Evolutionary conservation across 305 asterid genomes (phyloP).

Genomic region (Rubia occidens): DNA sequence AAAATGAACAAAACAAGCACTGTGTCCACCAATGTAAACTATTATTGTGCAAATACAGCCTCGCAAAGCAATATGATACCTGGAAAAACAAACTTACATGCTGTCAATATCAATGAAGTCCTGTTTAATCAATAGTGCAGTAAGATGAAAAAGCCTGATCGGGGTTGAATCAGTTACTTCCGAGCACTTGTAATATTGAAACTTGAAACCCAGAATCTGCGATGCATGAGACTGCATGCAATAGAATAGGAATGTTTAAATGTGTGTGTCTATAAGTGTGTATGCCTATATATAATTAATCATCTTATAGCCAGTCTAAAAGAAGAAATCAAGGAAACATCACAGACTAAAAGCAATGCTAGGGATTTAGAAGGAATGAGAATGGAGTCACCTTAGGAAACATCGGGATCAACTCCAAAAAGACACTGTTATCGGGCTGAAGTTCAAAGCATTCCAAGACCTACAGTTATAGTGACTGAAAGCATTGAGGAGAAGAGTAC

Average conservation of each 20-base stretch:
- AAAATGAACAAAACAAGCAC: constrained; percentile 5
- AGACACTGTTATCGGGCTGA: constrained; percentile 70
- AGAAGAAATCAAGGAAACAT: background rate
- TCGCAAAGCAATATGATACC: background rate
- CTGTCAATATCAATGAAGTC: constrained; percentile 77
- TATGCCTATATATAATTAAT: background rate
- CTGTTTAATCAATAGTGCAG: constrained; percentile 83
- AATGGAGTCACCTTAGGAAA: constrained; percentile 72
- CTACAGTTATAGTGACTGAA: constrained; percentile 27
- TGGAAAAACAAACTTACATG: constrained; percentile 51
- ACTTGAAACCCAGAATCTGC: constrained; percentile 90
- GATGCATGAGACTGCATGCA: constrained; percentile 87
- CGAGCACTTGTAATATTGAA: constrained; percentile 77
- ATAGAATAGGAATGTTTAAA: constrained; percentile 11
- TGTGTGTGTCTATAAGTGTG: background rate
- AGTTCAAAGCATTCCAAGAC: constrained; percentile 93
- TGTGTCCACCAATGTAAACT: background rate
- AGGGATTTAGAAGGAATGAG: constrained; percentile 3
- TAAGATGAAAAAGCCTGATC: constrained; percentile 63
- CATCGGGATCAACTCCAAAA: constrained; percentile 83
- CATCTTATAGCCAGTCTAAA: constrained; percentile 6
- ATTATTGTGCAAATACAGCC: background rate
- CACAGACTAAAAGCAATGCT: constrained; percentile 3
- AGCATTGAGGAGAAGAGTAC: constrained; percentile 7
- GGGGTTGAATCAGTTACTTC: constrained; percentile 67